phyloP scores from a whole-genome alignment of 2,329 filamentous ascomycete genomes.

The Aureobasidium leucospermi region DNA sequence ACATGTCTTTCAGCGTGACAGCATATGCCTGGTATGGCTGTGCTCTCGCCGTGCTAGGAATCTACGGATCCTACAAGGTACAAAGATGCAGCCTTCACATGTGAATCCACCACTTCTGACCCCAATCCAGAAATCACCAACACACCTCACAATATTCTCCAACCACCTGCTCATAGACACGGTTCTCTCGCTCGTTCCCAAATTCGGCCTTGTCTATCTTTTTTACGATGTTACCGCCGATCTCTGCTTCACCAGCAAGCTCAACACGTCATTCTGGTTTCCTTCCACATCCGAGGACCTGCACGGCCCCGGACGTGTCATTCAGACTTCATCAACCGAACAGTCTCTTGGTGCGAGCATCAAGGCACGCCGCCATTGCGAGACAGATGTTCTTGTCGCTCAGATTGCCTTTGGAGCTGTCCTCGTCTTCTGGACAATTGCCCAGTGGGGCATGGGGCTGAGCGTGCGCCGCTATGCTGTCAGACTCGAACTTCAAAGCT shows the following conservation, averaged over 20 bases:
- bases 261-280: conserved; percentile 8
- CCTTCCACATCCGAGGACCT: background rate
- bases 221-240: conserved; percentile 14
- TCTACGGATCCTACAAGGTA: conserved; percentile 21
- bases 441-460: conserved; percentile 15
- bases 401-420: conserved; percentile 28
- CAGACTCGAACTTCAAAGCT: conserved; percentile 10
- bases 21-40: conserved; percentile 24
- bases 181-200: conserved; percentile 16
- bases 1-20: conserved; percentile 20
- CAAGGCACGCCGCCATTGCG: conserved; percentile 4
- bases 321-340: background rate
- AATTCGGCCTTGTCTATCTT: conserved; percentile 16
- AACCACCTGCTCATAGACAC: conserved; percentile 18
- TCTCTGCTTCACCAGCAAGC: conserved; percentile 12
- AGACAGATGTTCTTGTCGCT: conserved; percentile 11
- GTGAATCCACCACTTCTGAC: background rate
- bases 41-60: conserved; percentile 20
- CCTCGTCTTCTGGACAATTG: conserved; percentile 52
- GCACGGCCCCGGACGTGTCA: conserved; percentile 8
- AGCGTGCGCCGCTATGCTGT: conserved; percentile 14
- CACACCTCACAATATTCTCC: conserved; percentile 16
- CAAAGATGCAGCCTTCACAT: background rate
- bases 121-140: conserved; percentile 6
- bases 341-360: background rate